phyloP scores from a whole-genome alignment of 2,329 filamentous ascomycete genomes.

The Corynespora cassiicola region DNA sequence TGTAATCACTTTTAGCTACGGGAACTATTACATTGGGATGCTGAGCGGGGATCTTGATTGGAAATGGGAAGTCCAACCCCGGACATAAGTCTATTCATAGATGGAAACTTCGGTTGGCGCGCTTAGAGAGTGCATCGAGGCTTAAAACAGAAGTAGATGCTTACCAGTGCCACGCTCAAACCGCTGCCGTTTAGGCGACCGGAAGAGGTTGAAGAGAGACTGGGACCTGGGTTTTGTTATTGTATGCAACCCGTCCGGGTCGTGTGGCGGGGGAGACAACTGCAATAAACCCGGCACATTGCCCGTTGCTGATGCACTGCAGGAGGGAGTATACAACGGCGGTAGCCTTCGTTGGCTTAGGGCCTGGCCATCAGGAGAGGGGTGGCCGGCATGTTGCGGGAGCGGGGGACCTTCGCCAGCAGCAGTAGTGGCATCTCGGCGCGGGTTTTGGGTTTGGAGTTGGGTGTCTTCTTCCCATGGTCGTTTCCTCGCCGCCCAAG shows the following conservation, averaged over 20 bases:
- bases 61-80: conserved; percentile 10
- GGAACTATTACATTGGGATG: conserved; percentile 13
- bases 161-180: conserved; percentile 23
- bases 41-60: conserved; percentile 6
- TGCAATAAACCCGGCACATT: conserved; percentile 13
- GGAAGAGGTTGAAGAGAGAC: conserved; percentile 27
- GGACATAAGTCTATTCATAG: conserved; percentile 13
- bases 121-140: conserved; percentile 8
- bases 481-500: conserved; percentile 34
- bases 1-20: conserved; percentile 29
- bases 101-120: conserved; percentile 14
- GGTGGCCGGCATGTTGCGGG: conserved; percentile 32
- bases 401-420: conserved; percentile 26
- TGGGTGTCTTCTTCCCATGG: conserved; percentile 36
- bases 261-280: conserved; percentile 9
- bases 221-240: conserved; percentile 24
- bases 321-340: conserved; percentile 26
- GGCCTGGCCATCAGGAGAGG: conserved; percentile 25
- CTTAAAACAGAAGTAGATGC: conserved; percentile 10
- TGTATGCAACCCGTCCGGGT: conserved; percentile 7
- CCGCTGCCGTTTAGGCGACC: conserved; percentile 17
- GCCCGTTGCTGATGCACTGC: conserved; percentile 20
- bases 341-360: conserved; percentile 28
- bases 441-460: conserved; percentile 20
- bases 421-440: conserved; percentile 21